Evolutionary conservation across 2,329 filamentous ascomycete genomes (phyloP), one percentile per base, ranked within the genome.

Genomic region (Hypocrella siamensis): DNA sequence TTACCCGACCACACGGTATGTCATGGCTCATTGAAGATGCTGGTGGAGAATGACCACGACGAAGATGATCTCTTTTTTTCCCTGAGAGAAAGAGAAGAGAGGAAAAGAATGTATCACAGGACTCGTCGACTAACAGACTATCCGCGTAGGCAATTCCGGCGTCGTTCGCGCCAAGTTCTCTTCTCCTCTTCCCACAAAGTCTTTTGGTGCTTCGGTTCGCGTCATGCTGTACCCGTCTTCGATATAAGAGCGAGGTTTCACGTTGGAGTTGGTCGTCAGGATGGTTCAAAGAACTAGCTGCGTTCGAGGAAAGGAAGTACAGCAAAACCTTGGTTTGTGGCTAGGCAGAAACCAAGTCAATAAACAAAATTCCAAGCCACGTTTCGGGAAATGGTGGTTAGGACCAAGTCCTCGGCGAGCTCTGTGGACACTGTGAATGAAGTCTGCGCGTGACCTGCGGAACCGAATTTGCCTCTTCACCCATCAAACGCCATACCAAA

Each of bases 161-260:
- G 82, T 94, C 57, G 90, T 98, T 60, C 81, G 90, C 61, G 88
- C 86, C 65, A 88, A 93, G 69, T 98, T 98, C 79, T 70, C 79
- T 63, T 74, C 75, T 67, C 93, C 93, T 63, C 85, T 98, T 49
- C 90, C 90, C 57, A 76, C 90, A 53, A 86, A 86, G 72, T 85
- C 82, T 58, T 94, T 96, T 72, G 85, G 86, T 67, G 84, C 85
- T 60, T 86, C 82, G 54, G 81, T 93, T 68, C 79, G 86, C 66
- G 75, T 93, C 66, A 93, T 93, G 85, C 74, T 93, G 65, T 93
- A 93, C 75, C 85, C 85, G 64, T 92, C 84, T 58, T 85, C 83
- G 70, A 90, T 94, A 79, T 93, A 88, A 79, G 65, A 53, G 56
- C 30, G 30, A 54, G 54, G 55, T 53, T 54, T 58, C 49, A 56